Evolutionary conservation across 495 filamentous ascomycete genomes (phyloP), one percentile per base, ranked within the genome.

Genomic region (Neurospora pannonica): DNA sequence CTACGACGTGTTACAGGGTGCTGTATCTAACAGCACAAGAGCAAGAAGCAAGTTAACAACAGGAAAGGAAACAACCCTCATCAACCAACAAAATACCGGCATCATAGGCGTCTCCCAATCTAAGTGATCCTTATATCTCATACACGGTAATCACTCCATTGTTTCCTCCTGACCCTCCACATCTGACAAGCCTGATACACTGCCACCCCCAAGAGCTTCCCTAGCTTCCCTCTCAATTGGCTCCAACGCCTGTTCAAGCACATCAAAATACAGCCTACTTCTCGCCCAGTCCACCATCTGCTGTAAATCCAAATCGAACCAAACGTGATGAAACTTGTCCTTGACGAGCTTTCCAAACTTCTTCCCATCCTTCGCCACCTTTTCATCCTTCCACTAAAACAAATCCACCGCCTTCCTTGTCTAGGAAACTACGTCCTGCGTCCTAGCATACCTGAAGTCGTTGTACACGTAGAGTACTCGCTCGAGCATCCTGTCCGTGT

Each of bases 401-500:
- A 85, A 71, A 0, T 82, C 81, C 17, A 78, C 79, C 0, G 83
- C 81, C 38, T 78, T 75, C 10, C 84, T 76, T 13, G 84, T 85
- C 48, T 24, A 28, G 2, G 76, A 71, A 0, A 85, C 77, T 4
- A 86, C 80, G 75, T 76, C 79, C 73, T 83, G 81, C 0, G 81
- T 84, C 15, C 85, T 79, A 15, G 76, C 78, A 40, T 81, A 84
- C 28, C 84, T 73, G 24, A 78, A 73, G 4, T 76, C 77, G 37
- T 84, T 82, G 70, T 85, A 88, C 13, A 76, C 75, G 17, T 70
- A 37, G n/a, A 87, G 76, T 24, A 82, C 86, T 15, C 37, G 67
- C 39, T 70, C 77, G 1, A 85, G 75, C 17, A 81, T 37, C 28
- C 8, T n/a, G 21, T 76, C 70, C 9, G 67, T 24, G n/a, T 38